These are phyloP conservation scores for Cercospora berteroae DNA, from an alignment of 2,329 filamentous ascomycete species.

Conservation along the genomic window DNA sequence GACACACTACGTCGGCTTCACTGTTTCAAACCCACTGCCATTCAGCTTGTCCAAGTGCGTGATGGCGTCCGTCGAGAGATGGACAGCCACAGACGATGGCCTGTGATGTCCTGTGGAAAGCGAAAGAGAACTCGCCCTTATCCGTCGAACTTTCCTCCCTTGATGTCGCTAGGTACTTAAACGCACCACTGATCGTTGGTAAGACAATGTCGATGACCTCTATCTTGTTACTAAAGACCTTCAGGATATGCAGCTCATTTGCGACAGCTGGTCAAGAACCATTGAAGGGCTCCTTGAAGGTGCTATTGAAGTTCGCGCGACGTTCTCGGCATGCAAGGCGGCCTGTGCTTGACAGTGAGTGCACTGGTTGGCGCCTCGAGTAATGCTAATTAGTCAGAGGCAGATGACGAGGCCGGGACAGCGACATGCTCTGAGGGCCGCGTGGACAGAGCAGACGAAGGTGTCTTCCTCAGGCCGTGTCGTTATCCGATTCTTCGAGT, in stretches of 20 bases:
- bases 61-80: not conserved
- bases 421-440: not conserved
- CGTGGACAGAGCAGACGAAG: not conserved
- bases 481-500: not conserved
- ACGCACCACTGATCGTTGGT: not conserved
- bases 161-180: not conserved
- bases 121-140: not conserved
- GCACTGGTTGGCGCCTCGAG: not conserved
- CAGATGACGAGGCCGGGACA: not conserved
- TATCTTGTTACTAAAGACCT: not conserved
- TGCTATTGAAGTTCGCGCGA: not conserved
- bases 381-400: not conserved
- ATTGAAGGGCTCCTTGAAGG: not conserved
- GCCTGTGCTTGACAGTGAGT: not conserved
- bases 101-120: not conserved
- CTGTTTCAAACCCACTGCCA: not conserved
- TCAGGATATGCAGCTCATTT: not conserved
- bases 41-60: not conserved
- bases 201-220: not conserved
- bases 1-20: not conserved
- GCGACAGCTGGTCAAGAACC: not conserved
- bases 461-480: not conserved
- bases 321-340: not conserved
- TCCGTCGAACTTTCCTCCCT: not conserved
- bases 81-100: not conserved